These are phyloP conservation scores for Ascoidea tarda DNA, from an alignment of 805 yeast species.

Conservation along the genomic window DNA sequence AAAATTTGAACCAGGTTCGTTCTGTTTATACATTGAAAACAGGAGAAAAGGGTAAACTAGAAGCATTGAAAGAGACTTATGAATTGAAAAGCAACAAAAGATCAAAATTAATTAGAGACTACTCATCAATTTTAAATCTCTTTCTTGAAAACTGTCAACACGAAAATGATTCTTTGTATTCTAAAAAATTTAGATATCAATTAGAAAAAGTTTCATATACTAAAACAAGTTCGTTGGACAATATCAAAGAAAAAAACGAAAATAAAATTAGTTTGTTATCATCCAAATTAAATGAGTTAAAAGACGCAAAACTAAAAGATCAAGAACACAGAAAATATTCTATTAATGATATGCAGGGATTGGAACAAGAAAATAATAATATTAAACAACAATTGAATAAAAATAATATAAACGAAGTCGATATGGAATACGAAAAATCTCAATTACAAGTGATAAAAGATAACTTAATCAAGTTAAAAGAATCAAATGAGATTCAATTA, in stretches of 20 bases:
- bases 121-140: not conserved
- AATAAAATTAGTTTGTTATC: conserved; percentile 7
- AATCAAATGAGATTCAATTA: conserved; percentile 15
- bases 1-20: conserved; percentile 10
- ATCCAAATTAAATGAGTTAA: conserved; percentile 9
- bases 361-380: conserved; percentile 21
- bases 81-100: conserved; percentile 5
- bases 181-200: conserved; percentile 1
- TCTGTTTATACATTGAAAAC: conserved; percentile 15
- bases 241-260: conserved; percentile 8
- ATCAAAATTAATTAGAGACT: not conserved
- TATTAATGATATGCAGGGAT: conserved; percentile 23
- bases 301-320: conserved; percentile 26
- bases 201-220: conserved; percentile 10
- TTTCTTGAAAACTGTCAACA: not conserved
- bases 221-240: conserved; percentile 6
- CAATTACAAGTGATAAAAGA: conserved; percentile 24
- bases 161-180: not conserved
- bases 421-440: conserved; percentile 29
- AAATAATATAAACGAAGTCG: conserved; percentile 28
- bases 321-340: conserved; percentile 28
- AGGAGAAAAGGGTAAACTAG: conserved; percentile 28
- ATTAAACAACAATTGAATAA: conserved; percentile 24
- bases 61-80: conserved; percentile 16
- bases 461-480: conserved; percentile 20